phyloP scores from a whole-genome alignment of 148 eudicot genomes.

The Persicaria tinctoria region DNA sequence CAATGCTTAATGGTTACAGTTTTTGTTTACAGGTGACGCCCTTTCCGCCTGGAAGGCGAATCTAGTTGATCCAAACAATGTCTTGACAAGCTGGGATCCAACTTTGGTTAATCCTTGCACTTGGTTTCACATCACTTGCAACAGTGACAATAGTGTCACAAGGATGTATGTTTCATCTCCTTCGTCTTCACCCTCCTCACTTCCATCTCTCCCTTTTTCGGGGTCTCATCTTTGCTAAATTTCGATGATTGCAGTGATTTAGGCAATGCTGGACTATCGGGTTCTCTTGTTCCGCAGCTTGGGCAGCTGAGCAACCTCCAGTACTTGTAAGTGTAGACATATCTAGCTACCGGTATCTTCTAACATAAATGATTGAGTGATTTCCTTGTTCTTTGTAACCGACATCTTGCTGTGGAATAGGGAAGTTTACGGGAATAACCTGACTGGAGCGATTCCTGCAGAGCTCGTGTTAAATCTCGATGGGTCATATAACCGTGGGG shows the following conservation, averaged over 20 bases:
- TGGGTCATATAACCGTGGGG: no score
- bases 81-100: neutral
- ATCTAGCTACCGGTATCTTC: neutral
- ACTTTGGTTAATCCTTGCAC: constrained; percentile 8
- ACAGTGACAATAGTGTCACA: constrained; percentile 2
- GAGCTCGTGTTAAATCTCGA: no score
- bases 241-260: neutral
- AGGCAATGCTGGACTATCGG: constrained; percentile 10
- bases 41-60: neutral
- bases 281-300: constrained; percentile 6
- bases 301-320: constrained; percentile 5
- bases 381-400: no score
- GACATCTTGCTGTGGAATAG: neutral
- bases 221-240: neutral
- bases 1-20: neutral
- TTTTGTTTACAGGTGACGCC: neutral
- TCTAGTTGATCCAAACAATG: neutral
- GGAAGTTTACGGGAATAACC: neutral
- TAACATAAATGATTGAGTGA: no score
- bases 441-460: neutral
- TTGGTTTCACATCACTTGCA: constrained; percentile 8
- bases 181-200: no score
- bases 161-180: neutral
- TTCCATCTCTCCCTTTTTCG: neutral
- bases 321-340: neutral